Evolutionary conservation across 1,284 basidiomycete genomes (phyloP), one percentile per base, ranked within the genome.

Genomic region (Ceratobasidium sp.): DNA sequence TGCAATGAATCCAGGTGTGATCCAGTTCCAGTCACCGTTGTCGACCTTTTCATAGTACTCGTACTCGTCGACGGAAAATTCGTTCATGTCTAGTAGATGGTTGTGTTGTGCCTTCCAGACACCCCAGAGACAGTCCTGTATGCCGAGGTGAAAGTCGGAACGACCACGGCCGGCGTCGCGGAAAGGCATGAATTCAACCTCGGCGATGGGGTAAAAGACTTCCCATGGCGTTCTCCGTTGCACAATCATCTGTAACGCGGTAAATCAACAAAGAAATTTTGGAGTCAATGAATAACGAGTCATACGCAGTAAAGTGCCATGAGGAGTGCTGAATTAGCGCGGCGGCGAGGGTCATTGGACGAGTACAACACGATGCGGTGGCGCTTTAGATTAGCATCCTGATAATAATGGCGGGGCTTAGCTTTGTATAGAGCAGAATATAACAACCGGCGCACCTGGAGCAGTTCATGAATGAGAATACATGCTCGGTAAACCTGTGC

Each of bases 21-120:
- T 85, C 92, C 93, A 94, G 77, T 99, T 99, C 89, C 96, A 96
- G 78, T 99, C 97, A 4, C 97, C 97, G 76, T 97, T 95, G 81
- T 94, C 90, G 35, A 96, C 93, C 77, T 93, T 94, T 79, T 97
- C 96, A 77, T 95, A 98, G 77, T 85, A 90, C 78, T 96, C 94
- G 76, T 96, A 96, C 73, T 95, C 93, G 73, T 93, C 90, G 54
- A 92, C 87, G 73, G 84, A 88, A 79, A 99, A 99, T 71, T 93
- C 88, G 74, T 92, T 92, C 82, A 99, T 89, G 76, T 97, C 91
- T 76, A 96, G 89, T 1, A 99, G 84, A 0, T 90, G 89, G 72
- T 92, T 87, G 76, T 93, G 87, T 81, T 96, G 91, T 0, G 96
- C 97, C 77, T 97, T 96, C 85, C 93, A 94, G 62, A 97, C 82